Base-by-base conservation (phyloP, 2,329 filamentous ascomycete species). In the Neopestalotiopsis clavispora region DNA sequence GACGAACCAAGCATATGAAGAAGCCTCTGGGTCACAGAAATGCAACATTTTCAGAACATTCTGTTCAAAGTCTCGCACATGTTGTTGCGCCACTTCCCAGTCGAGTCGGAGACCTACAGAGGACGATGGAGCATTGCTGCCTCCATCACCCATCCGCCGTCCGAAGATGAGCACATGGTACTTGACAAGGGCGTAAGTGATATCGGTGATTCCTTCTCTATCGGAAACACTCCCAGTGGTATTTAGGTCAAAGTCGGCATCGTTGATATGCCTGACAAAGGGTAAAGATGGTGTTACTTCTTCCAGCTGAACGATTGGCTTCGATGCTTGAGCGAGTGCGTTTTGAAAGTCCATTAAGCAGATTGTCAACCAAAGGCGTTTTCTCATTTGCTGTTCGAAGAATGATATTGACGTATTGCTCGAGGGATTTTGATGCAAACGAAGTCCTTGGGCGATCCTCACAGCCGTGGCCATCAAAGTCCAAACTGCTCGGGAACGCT, bases 21-120 rank as follows among this genome's bases (percentile, higher is more conserved):
- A 75, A 20, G 75, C 64, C 9, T 77, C 73, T 2, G 77, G 77
- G 57, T 79, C 75, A 59, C 77, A 78, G 52, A 72, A 72, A n/a
- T 73, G 70, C 9, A 75, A 59, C n/a, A 78, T 70, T 13, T 61
- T 58, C 4, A 71, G 66, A 4, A 68, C 63, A 4, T 70, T 40
- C 32, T 75, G 56, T 45, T 76, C 72, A 57, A 77, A 74, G 14
- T 61, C 70, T n/a, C 57, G 68, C 2, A 68, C 68, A 12, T 72
- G 67, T 12, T 67, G 49, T 34, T 71, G 67, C 30, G 71, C 58
- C 28, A 56, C 61, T 57, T 70, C 67, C 72, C 67, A 68, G 3
- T 68, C 59, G 14, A 62, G 59, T 42, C 34, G 30, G 10, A 62
- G 30, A 23, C 59, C 59, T 20, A 40, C 17, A 10, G n/a, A 20